Base-by-base conservation (phyloP, 2,329 filamentous ascomycete species). In the Thelonectria olida region DNA sequence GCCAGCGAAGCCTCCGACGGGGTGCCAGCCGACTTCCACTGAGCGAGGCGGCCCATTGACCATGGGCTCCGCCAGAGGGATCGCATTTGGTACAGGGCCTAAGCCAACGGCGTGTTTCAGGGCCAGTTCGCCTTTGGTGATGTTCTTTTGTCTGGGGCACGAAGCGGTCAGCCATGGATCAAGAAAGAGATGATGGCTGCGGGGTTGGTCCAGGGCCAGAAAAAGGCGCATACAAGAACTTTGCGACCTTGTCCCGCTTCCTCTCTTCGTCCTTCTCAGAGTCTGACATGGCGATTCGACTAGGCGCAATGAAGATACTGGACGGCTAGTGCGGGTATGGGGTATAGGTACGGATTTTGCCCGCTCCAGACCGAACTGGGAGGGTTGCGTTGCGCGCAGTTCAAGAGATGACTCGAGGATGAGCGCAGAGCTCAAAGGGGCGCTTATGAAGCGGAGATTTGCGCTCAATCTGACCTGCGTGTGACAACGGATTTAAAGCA, bases 21-120 rank as follows among this genome's bases (percentile, higher is more conserved):
- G 85, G 70, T 87, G 85, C 85, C 85, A 88, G 20, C 84, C 85
- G 23, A 88, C 80, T 66, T 82, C 77, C 27, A 87, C 84, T 0
- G 73, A 70, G 0, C 76, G 71, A 22, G 72, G 44, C 3, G 71
- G 68, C n/a, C 69, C 74, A 44, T 77, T 66, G 44, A 76, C 57
- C 2, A 68, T 47, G 0, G 76, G 75, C 0, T 73, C 53, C 2
- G 66, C 65, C 15, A 72, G 53, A 3, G 76, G 76, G 12, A 78
- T 67, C 1, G 61, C 74, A 34, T 75, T 78, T n/a, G 75, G 75
- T 48, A 65, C 60, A 2, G 62, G 58, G 0, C 76, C 76, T 0
- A 78, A 68, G 38, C 76, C 76, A 19, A 67, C 63, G 3, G 75
- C 76, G n/a, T 76, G 74, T 54, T 78, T 78, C 23, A 78, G 47